These are phyloP conservation scores for Entonaema liquescens DNA, from an alignment of 495 filamentous ascomycete species.

Conservation along the genomic window DNA sequence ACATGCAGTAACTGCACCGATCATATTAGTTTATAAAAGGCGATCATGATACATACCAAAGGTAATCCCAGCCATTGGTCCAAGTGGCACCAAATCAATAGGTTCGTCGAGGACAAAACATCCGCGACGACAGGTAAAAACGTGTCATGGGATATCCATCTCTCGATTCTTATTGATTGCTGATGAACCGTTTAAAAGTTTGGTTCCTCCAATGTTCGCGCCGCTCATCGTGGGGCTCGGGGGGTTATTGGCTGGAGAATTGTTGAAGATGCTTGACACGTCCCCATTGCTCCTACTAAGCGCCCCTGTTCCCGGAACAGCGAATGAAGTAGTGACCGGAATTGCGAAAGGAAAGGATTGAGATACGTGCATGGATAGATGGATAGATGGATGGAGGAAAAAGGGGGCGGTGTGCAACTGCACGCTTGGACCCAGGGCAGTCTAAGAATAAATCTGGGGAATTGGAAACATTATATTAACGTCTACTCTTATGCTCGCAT, in stretches of 20 bases:
- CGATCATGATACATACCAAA: neutral
- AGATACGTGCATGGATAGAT: slow-evolving; percentile 12
- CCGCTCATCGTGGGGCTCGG: slow-evolving; percentile 28
- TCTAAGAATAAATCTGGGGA: slow-evolving; percentile 10
- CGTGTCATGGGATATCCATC: neutral
- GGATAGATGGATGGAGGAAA: neutral
- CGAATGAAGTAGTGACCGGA: neutral
- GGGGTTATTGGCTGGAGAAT: slow-evolving; percentile 25
- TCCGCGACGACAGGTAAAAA: neutral
- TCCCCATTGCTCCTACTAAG: neutral
- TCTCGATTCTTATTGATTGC: slow-evolving; percentile 18
- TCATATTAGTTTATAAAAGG: neutral
- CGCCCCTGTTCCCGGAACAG: neutral
- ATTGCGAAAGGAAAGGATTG: slow-evolving; percentile 6
- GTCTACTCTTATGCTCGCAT: neutral
- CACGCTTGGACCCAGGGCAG: slow-evolving; percentile 24
- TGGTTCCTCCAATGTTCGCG: slow-evolving; percentile 34
- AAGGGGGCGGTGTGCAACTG: slow-evolving; percentile 29
- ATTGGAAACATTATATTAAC: slow-evolving; percentile 29
- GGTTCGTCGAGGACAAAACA: neutral
- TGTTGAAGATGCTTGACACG: neutral
- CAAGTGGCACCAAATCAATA: slow-evolving; percentile 12
- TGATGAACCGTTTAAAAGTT: slow-evolving; percentile 7
- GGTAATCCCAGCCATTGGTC: too few species aligned
- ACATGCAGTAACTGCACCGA: neutral